Evolutionary conservation across 306 rosid species (phyloP).

Genomic region (Cucumis melo): DNA sequence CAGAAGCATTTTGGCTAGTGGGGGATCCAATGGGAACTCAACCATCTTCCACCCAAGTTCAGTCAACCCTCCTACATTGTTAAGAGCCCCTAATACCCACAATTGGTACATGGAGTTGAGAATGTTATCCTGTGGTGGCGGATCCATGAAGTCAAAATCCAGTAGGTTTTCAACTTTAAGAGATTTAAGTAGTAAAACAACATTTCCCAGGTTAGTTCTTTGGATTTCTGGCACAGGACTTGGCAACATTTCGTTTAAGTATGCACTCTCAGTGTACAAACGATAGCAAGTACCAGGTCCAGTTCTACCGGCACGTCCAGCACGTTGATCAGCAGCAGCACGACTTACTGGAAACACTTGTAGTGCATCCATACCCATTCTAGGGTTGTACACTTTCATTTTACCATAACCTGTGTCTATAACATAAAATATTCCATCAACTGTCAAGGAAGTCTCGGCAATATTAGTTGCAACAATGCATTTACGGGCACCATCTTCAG

Average conservation of each 20-base stretch:
- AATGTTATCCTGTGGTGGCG: constrained; percentile 96
- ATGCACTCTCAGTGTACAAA: constrained; percentile 77
- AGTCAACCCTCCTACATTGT: constrained; percentile 82
- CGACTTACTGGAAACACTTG: constrained; percentile 96
- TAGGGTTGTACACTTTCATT: constrained; percentile 96
- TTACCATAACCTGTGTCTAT: constrained; percentile 95
- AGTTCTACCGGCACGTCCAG: constrained; percentile 98
- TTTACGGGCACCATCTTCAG: constrained; percentile 95
- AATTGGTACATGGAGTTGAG: constrained; percentile 97
- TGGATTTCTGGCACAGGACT: constrained; percentile 98
- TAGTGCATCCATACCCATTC: constrained; percentile 99
- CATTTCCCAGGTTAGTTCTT: constrained; percentile 93
- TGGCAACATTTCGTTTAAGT: constrained; percentile 72
- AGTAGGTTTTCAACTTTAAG: constrained; percentile 88
- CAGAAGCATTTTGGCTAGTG: constrained; percentile 94
- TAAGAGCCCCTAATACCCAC: constrained; percentile 97
- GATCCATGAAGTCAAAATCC: constrained; percentile 98
- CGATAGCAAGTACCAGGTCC: constrained; percentile 98
- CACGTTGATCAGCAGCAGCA: constrained; percentile 98
- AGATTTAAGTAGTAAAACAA: constrained; percentile 82
- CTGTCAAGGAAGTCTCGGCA: constrained; percentile 95
- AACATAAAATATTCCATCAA: constrained; percentile 87
- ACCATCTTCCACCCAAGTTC: constrained; percentile 99
- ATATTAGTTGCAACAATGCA: constrained; percentile 96
- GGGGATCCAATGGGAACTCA: constrained; percentile 94